These are phyloP conservation scores for Batkoa obscura DNA, from an alignment of 371 early-diverging fungal species.

Conservation along the genomic window DNA sequence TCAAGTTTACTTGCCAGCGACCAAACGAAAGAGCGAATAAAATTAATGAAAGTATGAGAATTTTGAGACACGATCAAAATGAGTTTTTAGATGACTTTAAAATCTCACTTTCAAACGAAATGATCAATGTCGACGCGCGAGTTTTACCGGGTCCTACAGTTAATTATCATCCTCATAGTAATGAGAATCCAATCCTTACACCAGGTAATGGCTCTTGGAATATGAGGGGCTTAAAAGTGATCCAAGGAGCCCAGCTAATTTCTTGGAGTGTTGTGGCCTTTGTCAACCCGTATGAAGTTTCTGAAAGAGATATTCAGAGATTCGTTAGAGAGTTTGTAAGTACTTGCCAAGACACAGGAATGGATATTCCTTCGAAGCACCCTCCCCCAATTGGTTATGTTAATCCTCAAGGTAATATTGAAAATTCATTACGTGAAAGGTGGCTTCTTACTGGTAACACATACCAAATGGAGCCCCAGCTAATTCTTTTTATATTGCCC, in stretches of 20 bases:
- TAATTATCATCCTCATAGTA: constrained; percentile 33
- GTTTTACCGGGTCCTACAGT: constrained; percentile 56
- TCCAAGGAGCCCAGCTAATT: constrained; percentile 41
- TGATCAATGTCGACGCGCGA: constrained; percentile 31
- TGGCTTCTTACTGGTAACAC: constrained; percentile 45
- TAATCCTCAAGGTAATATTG: constrained; percentile 34
- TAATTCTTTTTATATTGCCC: constrained; percentile 65
- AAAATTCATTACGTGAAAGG: constrained; percentile 39
- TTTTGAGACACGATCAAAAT: constrained; percentile 24
- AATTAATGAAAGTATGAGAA: constrained; percentile 25
- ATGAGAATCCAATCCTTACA: constrained; percentile 40
- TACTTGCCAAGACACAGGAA: constrained; percentile 31
- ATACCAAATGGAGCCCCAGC: constrained; percentile 49
- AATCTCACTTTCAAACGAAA: constrained; percentile 33
- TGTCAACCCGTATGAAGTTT: constrained; percentile 12
- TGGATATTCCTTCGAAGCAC: constrained; percentile 19
- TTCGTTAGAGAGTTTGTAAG: constrained; percentile 26
- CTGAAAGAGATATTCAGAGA: constrained; percentile 14
- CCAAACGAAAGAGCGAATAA: constrained; percentile 40
- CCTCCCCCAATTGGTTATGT: constrained; percentile 26
- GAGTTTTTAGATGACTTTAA: constrained; percentile 35
- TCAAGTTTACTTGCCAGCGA: constrained; percentile 59
- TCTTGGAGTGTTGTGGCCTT: constrained; percentile 66
- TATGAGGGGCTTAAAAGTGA: constrained; percentile 59
- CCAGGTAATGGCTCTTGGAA: constrained; percentile 81